Percentiles rank a stretch among this genome's conserved stretches.
Conservation (phyloP, 306 rosid species). For the Styphnolobium japonicum region DNA sequence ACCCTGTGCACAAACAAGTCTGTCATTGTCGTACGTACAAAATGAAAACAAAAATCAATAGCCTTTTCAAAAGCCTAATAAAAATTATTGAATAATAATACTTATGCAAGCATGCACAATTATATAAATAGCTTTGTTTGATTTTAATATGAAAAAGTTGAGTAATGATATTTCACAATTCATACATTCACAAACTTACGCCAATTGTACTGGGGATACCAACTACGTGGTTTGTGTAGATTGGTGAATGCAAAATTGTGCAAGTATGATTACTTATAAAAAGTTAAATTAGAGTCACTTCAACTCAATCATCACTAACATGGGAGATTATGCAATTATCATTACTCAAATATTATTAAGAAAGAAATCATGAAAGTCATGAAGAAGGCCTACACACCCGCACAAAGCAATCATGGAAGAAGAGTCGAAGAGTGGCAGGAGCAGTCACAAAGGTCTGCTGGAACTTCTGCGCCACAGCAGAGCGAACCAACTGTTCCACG, state of each 20-base stretch:
- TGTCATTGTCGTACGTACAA: no score
- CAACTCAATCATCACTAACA: background rate
- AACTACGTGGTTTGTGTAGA: background rate
- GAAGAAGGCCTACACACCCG: slow-evolving; percentile 33
- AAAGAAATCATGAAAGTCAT: background rate
- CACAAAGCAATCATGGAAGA: slow-evolving; percentile 80
- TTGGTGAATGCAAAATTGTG: background rate
- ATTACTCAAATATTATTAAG: background rate
- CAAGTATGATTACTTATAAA: no score
- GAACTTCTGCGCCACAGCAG: slow-evolving; percentile 53
- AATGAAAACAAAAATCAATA: background rate
- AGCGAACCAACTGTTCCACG: slow-evolving; percentile 55
- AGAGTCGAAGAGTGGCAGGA: slow-evolving; percentile 78
- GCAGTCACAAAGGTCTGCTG: slow-evolving; percentile 64
- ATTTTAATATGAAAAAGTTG: background rate
- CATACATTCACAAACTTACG: background rate
- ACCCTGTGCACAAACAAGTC: slow-evolving; percentile 38
- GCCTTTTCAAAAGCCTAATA: background rate
- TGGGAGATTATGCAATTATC: background rate
- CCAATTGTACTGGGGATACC: no score
- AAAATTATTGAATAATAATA: background rate
- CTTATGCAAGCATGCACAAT: background rate
- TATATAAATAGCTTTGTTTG: background rate
- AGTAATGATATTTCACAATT: background rate
- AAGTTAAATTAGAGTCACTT: background rate